Conservation (phyloP, 164 flowering plant species). For the Santalum album region DNA sequence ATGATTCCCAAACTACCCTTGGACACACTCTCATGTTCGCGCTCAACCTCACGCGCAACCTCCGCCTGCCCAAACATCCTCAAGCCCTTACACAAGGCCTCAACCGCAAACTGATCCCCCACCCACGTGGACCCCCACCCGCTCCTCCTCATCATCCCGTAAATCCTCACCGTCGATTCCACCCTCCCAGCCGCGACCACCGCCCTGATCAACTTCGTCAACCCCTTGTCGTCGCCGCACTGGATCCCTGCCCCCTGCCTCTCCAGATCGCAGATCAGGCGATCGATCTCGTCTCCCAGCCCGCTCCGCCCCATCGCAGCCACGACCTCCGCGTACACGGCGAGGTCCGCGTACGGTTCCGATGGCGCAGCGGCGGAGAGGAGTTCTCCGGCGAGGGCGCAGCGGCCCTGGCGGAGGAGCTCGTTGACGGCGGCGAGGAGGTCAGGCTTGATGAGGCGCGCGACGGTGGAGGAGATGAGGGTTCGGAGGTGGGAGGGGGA, state of each 20-base stretch:
- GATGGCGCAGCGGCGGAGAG: conserved; percentile 43
- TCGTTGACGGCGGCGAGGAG: conserved; percentile 71
- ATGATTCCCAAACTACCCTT: conserved; percentile 24
- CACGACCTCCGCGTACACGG: conserved; percentile 48
- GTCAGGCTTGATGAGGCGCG: conserved; percentile 72
- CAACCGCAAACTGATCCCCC: conserved; percentile 53
- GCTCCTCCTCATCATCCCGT: conserved; percentile 43
- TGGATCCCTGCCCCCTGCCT: conserved; percentile 9
- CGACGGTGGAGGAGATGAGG: conserved; percentile 30
- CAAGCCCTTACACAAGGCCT: conserved; percentile 62
- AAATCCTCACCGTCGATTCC: conserved; percentile 57
- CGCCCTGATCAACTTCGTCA: conserved; percentile 44
- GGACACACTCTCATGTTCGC: conserved; percentile 22
- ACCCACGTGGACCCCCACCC: conserved; percentile 28
- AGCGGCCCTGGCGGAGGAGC: conserved; percentile 71
- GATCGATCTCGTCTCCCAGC: conserved; percentile 51
- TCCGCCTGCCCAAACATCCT: conserved; percentile 50
- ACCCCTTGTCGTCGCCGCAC: conserved; percentile 33
- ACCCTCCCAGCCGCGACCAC: conserved; percentile 39
- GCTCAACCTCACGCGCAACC: conserved; percentile 51
- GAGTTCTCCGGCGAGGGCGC: conserved; percentile 49
- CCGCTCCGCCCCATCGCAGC: conserved; percentile 37
- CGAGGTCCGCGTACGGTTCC: conserved; percentile 38
- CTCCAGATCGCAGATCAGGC: conserved; percentile 42
- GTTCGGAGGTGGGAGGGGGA: conserved; percentile 8